Base-by-base conservation (phyloP, 257 asterid genomes). In the Petunia axillaris region DNA sequence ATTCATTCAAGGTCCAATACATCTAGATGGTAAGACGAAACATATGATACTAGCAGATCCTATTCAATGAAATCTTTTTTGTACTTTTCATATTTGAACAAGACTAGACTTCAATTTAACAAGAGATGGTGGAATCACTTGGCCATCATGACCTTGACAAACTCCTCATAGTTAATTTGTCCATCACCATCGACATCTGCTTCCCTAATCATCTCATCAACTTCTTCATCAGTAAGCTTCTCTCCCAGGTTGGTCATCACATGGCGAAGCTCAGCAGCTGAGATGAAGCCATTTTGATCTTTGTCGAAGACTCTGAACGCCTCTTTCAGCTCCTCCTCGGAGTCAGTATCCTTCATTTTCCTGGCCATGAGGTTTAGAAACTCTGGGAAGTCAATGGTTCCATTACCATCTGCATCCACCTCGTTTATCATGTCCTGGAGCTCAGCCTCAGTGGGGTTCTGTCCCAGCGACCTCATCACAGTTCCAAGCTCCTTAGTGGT, bases 151-250 rank as follows among this genome's bases (percentile, higher is more conserved):
- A 90, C 85, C 89, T 88, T 88, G 43, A 90, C 93, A 81, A 90
- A 90, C 84, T 88, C 92, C 50, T 90, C 93, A 2, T 90, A 90
- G 88, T 90, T 90, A 50, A 88, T 90, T 80, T 90, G 93, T 0
- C 92, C 92, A 44, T 90, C 93, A 25, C 93, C 93, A 50, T 90
- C 93, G 0, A 88, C 91, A 58, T 90, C 94, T 16, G 94, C 94
- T 82, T 90, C 94, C 82, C 90, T 84, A 82, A 90, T 89, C 94
- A 90, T 90, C 90, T 90, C 94, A 80, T 90, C 94, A 25, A 90
- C 94, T 84, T 90, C 94, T 85, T 90, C 94, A 46, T 90, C 94
- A 6, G 94, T 90, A 16, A 90, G 91, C 84, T 90, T 90, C 92
- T 90, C 94, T 2, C 93, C 91, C 3, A 90, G 89, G 88, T 88